These are phyloP conservation scores for Malus sieversii DNA, from an alignment of 306 rosid genomes.

Conservation along the genomic window DNA sequence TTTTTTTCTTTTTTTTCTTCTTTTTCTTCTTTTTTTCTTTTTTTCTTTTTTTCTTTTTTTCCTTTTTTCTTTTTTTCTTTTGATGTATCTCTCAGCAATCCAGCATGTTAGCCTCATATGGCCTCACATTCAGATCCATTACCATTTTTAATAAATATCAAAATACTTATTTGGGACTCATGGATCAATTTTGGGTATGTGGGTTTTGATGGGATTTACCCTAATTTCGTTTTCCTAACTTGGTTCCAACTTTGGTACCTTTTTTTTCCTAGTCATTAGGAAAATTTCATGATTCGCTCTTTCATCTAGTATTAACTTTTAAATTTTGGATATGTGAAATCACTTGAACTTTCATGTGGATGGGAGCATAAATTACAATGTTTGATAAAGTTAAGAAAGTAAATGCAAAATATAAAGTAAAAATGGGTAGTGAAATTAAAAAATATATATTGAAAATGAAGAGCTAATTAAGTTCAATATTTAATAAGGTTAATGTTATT, in stretches of 20 bases:
- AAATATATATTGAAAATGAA: too few species aligned
- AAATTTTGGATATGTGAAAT: not conserved
- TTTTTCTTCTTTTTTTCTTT: not conserved
- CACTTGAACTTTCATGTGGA: not conserved
- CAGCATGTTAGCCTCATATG: constrained; percentile 10
- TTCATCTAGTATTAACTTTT: not conserved
- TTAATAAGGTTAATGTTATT: not conserved
- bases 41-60: not conserved
- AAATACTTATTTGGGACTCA: not conserved
- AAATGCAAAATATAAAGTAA: too few species aligned
- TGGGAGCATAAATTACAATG: too few species aligned
- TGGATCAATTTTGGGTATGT: not conserved
- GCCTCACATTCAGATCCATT: not conserved
- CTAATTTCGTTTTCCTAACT: not conserved
- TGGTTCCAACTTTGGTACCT: not conserved
- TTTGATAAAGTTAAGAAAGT: not conserved
- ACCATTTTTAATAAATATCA: not conserved
- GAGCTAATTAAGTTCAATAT: too few species aligned
- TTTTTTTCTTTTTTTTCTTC: not conserved
- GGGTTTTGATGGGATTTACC: not conserved
- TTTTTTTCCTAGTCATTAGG: not conserved
- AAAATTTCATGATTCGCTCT: not conserved
- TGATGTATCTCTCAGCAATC: constrained; percentile 9
- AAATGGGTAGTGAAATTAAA: too few species aligned
- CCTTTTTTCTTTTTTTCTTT: not conserved